These are phyloP conservation scores for Acanthamoeba lenticulata DNA, from an alignment of 208 protist species.

Conservation along the genomic window DNA sequence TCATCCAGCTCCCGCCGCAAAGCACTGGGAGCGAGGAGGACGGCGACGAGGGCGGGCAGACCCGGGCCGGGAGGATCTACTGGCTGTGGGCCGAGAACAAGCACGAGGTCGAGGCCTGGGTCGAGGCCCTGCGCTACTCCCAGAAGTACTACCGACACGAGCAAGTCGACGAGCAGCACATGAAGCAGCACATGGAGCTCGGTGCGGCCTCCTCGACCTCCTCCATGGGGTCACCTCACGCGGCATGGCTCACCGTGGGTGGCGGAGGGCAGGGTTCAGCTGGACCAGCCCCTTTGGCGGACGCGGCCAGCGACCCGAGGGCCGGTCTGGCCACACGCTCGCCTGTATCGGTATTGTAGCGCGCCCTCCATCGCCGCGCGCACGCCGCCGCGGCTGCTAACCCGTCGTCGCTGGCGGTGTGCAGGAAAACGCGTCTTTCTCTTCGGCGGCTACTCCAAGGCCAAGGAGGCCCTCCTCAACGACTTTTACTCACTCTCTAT, in stretches of 20 bases:
- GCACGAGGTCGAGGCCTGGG: slow-evolving; percentile 61
- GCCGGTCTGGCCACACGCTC: slow-evolving; percentile 53
- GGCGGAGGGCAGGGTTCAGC: background rate
- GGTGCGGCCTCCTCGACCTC: background rate
- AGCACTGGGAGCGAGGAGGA: background rate
- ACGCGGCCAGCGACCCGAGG: background rate
- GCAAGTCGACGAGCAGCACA: slow-evolving; percentile 37
- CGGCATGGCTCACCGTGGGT: background rate
- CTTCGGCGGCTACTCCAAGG: slow-evolving; percentile 44
- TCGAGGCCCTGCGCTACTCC: slow-evolving; percentile 40
- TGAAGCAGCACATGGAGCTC: slow-evolving; percentile 64
- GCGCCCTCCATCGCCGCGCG: background rate
- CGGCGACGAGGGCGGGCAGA: background rate
- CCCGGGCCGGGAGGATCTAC: background rate
- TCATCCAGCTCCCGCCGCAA: background rate
- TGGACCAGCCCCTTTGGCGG: slow-evolving; percentile 46
- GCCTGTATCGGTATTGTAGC: background rate
- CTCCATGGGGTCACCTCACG: background rate
- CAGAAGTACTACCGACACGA: slow-evolving; percentile 49
- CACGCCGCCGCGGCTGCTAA: background rate
- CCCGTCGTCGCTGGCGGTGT: too few species aligned
- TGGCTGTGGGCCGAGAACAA: slow-evolving; percentile 67
- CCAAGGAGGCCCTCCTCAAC: slow-evolving; percentile 1
- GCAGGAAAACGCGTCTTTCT: slow-evolving; percentile 2
- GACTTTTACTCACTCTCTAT: slow-evolving; percentile 3